phyloP scores from a whole-genome alignment of 2,329 filamentous ascomycete species.

The Zasmidium citrigriseum region DNA sequence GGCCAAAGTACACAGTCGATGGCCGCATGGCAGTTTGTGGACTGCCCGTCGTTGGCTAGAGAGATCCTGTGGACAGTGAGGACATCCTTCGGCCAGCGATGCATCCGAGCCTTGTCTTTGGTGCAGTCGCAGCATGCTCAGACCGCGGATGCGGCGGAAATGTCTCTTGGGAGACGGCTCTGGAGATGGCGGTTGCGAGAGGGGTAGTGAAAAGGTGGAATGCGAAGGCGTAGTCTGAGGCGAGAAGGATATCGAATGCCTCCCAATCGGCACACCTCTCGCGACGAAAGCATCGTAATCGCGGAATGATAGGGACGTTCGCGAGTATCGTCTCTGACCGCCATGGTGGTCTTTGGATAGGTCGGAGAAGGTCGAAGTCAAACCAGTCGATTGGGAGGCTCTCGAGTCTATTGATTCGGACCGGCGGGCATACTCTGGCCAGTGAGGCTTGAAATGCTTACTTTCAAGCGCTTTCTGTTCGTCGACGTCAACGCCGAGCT shows the following conservation, averaged over 20 bases:
- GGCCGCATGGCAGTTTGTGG: conserved; percentile 37
- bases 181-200: conserved; percentile 27
- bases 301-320: conserved; percentile 33
- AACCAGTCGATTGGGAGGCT: conserved; percentile 36
- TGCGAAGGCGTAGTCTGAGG: conserved; percentile 31
- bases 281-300: conserved; percentile 38
- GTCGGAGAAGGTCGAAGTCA: conserved; percentile 36
- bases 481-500: conserved; percentile 27
- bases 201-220: conserved; percentile 34
- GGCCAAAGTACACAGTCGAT: conserved; percentile 35
- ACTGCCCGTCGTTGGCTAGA: conserved; percentile 28
- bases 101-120: conserved; percentile 27
- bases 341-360: conserved; percentile 30
- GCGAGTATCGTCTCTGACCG: conserved; percentile 17
- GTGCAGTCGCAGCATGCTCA: conserved; percentile 34
- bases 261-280: conserved; percentile 25
- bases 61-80: conserved; percentile 33
- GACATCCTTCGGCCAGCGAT: conserved; percentile 29
- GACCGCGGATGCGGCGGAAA: conserved; percentile 34
- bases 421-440: conserved; percentile 24
- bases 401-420: conserved; percentile 35
- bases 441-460: conserved; percentile 11
- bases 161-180: conserved; percentile 30
- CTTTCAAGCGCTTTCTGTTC: conserved; percentile 14
- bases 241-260: conserved; percentile 32